Evolutionary conservation across 2,329 filamentous ascomycete genomes (phyloP), one percentile per base, ranked within the genome.

Genomic region (Microdochium bolleyi): DNA sequence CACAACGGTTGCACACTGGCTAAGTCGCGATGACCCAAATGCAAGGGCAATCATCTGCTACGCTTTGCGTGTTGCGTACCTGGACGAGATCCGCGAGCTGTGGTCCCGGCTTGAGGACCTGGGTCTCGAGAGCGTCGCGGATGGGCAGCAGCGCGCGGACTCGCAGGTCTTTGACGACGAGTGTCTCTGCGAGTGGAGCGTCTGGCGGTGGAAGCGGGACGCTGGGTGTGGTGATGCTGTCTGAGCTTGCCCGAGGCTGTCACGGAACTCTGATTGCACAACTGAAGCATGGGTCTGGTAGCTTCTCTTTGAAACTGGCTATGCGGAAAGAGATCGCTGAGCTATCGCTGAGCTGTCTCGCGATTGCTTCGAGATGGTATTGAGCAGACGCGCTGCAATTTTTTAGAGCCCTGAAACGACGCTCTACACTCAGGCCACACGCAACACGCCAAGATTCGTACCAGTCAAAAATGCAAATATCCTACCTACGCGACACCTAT

Each of bases 1-100:
- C 3, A 58, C 61, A 19, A 65, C 67, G 2, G 64, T 73, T n/a
- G 49, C 60, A 21, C 56, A 58, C 4, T 72, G 72, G 68, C 59
- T 74, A 11, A 56, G 61, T 10, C 56, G 51, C 5, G 56, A 60
- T 14, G 25, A 51, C 25, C 48, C 55, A 14, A 56, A 60, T 3
- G 60, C 70, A 19, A 56, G 70, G 48, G 60, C 70, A 3, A 58
- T 73, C 14, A 62, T 73, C 30, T 67, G 66, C 38, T 72, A 71
- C 54, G 62, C 71, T 3, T 55, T 72, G 52, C 59, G 71, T 14
- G 65, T 70, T 7, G 67, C 67, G 13, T 73, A 74, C 54, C 59
- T 74, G n/a, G 70, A 73, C 49, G 63, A 70, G 51, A 68, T 73
- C 21, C 60, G 71, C 24, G 68, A 71, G 32, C 55, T 74, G 24